Percentiles rank a stretch among this genome's conserved stretches.
These are phyloP conservation scores for Fraxinus sp. DNA, from an alignment of 305 asterid species.

Conservation along the genomic window DNA sequence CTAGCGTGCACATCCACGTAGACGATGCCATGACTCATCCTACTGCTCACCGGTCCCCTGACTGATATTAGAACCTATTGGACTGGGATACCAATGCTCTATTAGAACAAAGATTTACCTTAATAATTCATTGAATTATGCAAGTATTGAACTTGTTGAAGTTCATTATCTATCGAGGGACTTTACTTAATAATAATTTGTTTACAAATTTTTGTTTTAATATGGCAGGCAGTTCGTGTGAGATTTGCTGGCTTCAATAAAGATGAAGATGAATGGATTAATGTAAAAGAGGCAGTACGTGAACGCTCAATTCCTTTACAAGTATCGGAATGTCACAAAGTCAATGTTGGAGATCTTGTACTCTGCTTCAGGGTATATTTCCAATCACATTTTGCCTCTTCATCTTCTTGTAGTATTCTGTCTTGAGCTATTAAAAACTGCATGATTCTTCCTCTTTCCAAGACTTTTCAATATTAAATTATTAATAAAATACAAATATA, in stretches of 20 bases:
- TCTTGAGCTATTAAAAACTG: background rate
- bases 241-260: slow-evolving; percentile 70
- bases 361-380: slow-evolving; percentile 69
- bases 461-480: background rate
- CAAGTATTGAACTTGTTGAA: background rate
- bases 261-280: slow-evolving; percentile 88
- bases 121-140: background rate
- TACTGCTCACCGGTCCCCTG: background rate
- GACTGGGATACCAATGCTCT: background rate
- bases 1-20: background rate
- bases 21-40: background rate
- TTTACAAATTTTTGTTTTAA: background rate
- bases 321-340: slow-evolving; percentile 60
- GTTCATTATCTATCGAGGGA: background rate
- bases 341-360: slow-evolving; percentile 62
- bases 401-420: background rate
- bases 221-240: slow-evolving; percentile 64
- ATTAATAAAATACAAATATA: background rate
- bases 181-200: background rate
- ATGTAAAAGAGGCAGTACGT: slow-evolving; percentile 48
- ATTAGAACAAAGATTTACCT: background rate
- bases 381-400: background rate
- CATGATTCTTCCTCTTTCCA: background rate
- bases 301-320: slow-evolving; percentile 79
- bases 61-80: background rate